Conservation (phyloP, 768 basidiomycete species). For the Auricularia sp. region DNA sequence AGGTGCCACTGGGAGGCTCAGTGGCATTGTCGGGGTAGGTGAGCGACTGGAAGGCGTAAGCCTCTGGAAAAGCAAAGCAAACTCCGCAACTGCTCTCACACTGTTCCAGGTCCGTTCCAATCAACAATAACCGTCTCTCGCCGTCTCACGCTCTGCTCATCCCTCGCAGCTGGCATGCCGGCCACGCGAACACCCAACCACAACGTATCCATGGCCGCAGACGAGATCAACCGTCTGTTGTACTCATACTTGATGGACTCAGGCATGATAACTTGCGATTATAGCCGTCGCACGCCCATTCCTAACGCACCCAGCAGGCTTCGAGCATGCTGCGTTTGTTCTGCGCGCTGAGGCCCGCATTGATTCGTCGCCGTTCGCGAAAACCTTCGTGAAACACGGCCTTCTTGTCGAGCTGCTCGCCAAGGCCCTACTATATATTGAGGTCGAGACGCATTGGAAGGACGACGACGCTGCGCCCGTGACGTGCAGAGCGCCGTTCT, state of each 20-base stretch:
- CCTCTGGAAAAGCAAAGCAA: too few relatives aligned
- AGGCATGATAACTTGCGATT: conserved; percentile 33
- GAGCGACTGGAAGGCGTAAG: too few relatives aligned
- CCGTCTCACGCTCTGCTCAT: too few relatives aligned
- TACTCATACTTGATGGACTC: conserved; percentile 79
- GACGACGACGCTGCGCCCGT: conserved; percentile 47
- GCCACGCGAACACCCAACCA: background rate
- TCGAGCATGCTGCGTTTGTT: conserved; percentile 74
- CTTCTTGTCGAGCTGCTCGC: conserved; percentile 72
- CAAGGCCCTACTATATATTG: conserved; percentile 73
- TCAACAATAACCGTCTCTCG: too few relatives aligned
- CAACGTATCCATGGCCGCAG: background rate
- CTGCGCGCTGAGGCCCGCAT: conserved; percentile 64
- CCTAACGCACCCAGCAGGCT: conserved; percentile 36
- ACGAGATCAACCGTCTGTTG: conserved; percentile 68
- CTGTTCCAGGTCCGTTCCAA: too few relatives aligned
- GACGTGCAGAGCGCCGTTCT: conserved; percentile 63
- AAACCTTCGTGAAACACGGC: conserved; percentile 72
- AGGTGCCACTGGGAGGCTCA: too few relatives aligned
- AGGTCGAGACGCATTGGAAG: conserved; percentile 74
- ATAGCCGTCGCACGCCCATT: background rate
- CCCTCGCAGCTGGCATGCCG: background rate
- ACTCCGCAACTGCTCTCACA: too few relatives aligned
- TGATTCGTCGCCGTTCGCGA: conserved; percentile 46
- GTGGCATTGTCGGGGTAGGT: too few relatives aligned